Percentiles rank a stretch among this genome's conserved stretches.
These are phyloP conservation scores for Trichocomaceae sp. DNA, from an alignment of 2,329 filamentous ascomycete species.

Conservation along the genomic window DNA sequence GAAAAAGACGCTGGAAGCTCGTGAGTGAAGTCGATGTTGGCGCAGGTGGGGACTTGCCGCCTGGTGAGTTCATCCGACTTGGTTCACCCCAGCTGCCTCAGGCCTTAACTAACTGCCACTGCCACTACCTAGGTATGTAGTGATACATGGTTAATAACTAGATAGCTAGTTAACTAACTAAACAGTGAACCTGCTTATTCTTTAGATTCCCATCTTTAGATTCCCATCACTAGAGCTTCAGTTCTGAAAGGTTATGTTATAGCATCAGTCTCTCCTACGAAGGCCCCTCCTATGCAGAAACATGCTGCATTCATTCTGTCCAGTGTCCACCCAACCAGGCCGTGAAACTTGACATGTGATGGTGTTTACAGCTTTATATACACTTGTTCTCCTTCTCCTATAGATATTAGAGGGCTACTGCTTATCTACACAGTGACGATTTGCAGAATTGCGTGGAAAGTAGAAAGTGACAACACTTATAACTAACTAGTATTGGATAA, in stretches of 20 bases:
- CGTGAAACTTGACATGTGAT: too few species aligned
- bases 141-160: too few species aligned
- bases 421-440: neutral
- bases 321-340: neutral
- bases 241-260: neutral
- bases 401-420: neutral
- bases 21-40: slow-evolving; percentile 49
- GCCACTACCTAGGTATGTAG: neutral
- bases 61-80: neutral
- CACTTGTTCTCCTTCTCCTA: too few species aligned
- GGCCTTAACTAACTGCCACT: neutral
- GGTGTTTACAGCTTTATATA: too few species aligned
- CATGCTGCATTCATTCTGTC: too few species aligned
- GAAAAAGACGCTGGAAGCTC: slow-evolving; percentile 12
- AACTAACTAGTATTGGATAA: neutral
- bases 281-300: too few species aligned
- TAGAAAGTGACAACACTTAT: neutral
- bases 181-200: too few species aligned
- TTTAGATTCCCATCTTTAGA: neutral
- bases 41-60: slow-evolving; percentile 11
- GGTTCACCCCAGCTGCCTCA: neutral
- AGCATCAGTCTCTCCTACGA: too few species aligned
- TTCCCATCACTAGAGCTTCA: neutral
- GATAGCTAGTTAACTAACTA: too few species aligned
- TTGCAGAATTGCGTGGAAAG: neutral